A percentile compares a stretch with the other conserved stretches of the same genome.
phyloP scores from a whole-genome alignment of 2,329 filamentous ascomycete genomes.

The Geoglossum cookeanum region DNA sequence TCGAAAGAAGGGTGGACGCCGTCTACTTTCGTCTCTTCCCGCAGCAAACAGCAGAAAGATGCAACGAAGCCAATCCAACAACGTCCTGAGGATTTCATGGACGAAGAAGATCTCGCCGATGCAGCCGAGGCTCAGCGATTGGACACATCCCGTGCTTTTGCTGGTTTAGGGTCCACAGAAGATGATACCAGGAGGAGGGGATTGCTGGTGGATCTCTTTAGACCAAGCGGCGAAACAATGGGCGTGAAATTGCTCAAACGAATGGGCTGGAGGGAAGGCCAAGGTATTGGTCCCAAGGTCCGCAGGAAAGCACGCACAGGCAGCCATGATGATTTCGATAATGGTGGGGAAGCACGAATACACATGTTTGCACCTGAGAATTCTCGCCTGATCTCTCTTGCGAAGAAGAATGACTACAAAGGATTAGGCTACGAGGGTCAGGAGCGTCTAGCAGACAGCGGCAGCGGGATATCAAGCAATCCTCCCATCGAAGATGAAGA shows the following conservation, averaged over 20 bases:
- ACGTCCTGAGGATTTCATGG: slow-evolving; percentile 86
- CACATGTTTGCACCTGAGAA: slow-evolving; percentile 80
- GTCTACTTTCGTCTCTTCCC: slow-evolving; percentile 77
- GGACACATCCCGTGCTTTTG: slow-evolving; percentile 54
- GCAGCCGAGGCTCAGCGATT: slow-evolving; percentile 59
- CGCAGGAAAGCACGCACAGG: slow-evolving; percentile 53
- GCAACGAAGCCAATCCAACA: slow-evolving; percentile 33
- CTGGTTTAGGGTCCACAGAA: slow-evolving; percentile 51
- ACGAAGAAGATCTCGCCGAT: slow-evolving; percentile 84
- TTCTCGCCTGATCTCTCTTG: slow-evolving; percentile 44
- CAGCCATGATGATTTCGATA: slow-evolving; percentile 22
- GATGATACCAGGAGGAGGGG: slow-evolving; percentile 32
- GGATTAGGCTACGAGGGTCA: slow-evolving; percentile 51
- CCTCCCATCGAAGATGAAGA: slow-evolving; percentile 20
- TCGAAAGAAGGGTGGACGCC: slow-evolving; percentile 98
- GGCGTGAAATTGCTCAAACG: slow-evolving; percentile 66
- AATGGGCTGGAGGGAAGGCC: slow-evolving; percentile 93
- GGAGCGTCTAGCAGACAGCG: slow-evolving; percentile 23
- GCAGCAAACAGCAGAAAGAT: slow-evolving; percentile 56
- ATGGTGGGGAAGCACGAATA: slow-evolving; percentile 19
- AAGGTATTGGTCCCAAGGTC: slow-evolving; percentile 79
- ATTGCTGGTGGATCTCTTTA: slow-evolving; percentile 53
- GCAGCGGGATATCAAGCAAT: neutral
- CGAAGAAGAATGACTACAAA: slow-evolving; percentile 46
- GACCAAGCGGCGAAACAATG: slow-evolving; percentile 60